phyloP scores from a whole-genome alignment of 2,329 filamentous ascomycete species.

The Apiospora marii region DNA sequence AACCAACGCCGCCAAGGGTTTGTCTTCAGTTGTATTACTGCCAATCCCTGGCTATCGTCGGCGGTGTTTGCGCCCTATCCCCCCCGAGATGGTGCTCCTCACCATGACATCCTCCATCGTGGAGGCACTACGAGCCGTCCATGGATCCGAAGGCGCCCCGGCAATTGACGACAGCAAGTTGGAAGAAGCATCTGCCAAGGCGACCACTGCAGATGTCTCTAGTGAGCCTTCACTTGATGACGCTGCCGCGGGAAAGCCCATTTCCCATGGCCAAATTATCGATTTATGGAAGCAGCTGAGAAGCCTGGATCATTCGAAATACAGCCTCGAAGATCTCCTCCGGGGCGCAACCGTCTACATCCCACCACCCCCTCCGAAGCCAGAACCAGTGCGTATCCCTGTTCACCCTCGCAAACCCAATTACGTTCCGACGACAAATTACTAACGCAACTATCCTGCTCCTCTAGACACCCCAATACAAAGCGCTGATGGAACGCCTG shows the following conservation, averaged over 20 bases:
- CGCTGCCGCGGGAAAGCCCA: constrained; percentile 68
- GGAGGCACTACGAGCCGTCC: constrained; percentile 61
- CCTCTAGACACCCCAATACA: constrained; percentile 78
- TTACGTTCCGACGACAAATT: constrained; percentile 23
- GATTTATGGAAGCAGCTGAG: constrained; percentile 64
- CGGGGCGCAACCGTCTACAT: constrained; percentile 76
- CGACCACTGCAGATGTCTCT: constrained; percentile 54
- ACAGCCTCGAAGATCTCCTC: constrained; percentile 74
- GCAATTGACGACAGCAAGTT: constrained; percentile 24
- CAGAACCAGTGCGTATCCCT: constrained; percentile 69
- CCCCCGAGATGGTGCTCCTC: constrained; percentile 73
- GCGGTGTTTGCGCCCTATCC: neutral
- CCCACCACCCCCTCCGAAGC: constrained; percentile 81
- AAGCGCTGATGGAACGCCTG: constrained; percentile 85
- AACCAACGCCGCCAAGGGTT: neutral
- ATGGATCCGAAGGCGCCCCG: constrained; percentile 30
- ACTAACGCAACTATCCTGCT: constrained; percentile 24
- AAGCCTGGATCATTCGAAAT: constrained; percentile 40
- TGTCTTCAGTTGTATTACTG: neutral
- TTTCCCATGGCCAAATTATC: constrained; percentile 75
- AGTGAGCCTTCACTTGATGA: constrained; percentile 58
- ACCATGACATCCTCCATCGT: constrained; percentile 77
- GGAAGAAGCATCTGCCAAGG: constrained; percentile 37
- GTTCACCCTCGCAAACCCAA: neutral
- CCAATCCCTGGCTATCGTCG: no score